Conservation (phyloP, 306 rosid genomes). For the Alnus glutinosa region DNA sequence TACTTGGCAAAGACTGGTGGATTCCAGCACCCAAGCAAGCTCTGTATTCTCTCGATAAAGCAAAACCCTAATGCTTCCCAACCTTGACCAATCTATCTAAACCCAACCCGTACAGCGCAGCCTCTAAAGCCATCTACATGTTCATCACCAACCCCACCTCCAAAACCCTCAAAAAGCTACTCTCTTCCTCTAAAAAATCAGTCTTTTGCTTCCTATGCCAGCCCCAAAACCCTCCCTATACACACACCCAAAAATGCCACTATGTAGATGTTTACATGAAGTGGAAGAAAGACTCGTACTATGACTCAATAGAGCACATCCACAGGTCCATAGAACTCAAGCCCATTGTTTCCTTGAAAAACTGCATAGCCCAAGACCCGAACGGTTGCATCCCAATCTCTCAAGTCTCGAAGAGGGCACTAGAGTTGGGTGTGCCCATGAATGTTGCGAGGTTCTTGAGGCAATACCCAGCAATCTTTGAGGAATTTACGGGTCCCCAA, state of each 20-base stretch:
- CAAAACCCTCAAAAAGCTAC: conserved; percentile 36
- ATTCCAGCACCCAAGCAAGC: too few species aligned
- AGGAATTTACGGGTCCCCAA: conserved; percentile 73
- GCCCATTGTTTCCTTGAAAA: conserved; percentile 67
- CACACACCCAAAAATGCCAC: conserved; percentile 40
- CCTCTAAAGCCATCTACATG: conserved; percentile 27
- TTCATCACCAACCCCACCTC: conserved; percentile 34
- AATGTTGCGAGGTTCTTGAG: conserved; percentile 76
- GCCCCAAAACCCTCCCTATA: conserved; percentile 32
- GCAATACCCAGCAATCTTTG: conserved; percentile 78
- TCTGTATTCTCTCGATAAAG: neutral
- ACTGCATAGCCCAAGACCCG: conserved; percentile 61
- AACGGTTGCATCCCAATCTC: conserved; percentile 77
- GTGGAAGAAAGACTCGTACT: conserved; percentile 82
- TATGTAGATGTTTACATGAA: conserved; percentile 89
- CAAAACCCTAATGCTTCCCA: neutral
- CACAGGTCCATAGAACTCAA: conserved; percentile 64
- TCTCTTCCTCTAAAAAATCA: conserved; percentile 24
- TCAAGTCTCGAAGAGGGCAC: conserved; percentile 64
- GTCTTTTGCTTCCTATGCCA: conserved; percentile 17
- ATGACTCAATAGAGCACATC: conserved; percentile 71
- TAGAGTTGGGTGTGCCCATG: conserved; percentile 63
- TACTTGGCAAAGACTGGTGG: too few species aligned
- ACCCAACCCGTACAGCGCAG: neutral
- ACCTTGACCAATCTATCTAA: neutral